Percentiles rank a stretch among this genome's conserved stretches.
Conservation (phyloP, 2,329 filamentous ascomycete genomes). For the Fusarium heterosporum region DNA sequence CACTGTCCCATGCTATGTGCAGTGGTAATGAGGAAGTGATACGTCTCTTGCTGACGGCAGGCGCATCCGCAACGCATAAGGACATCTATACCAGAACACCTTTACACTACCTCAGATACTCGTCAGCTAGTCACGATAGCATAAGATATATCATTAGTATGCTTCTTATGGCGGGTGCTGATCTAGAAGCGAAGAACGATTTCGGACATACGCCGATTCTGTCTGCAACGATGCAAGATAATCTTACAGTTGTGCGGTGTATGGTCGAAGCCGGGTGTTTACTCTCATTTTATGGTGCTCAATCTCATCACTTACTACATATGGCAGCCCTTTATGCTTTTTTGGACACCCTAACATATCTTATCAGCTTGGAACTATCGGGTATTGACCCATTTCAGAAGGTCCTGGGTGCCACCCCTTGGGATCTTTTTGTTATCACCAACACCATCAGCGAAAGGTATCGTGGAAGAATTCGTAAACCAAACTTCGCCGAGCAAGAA, state of each 20-base stretch:
- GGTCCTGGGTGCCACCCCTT: background rate
- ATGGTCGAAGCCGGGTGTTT: background rate
- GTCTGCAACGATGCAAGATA: fast-evolving
- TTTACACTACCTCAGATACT: background rate
- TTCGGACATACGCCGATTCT: fast-evolving
- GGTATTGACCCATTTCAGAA: background rate
- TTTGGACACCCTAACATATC: background rate
- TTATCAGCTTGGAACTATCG: background rate
- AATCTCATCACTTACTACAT: background rate
- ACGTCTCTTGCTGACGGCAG: constrained; percentile 1
- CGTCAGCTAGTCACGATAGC: fast-evolving
- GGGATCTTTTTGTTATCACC: background rate
- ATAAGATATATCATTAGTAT: background rate
- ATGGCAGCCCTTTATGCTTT: fast-evolving
- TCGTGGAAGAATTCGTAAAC: fast-evolving
- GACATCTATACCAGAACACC: fast-evolving
- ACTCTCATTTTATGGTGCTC: fast-evolving
- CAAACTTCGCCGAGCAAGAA: background rate
- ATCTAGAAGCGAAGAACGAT: background rate
- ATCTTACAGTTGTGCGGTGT: background rate
- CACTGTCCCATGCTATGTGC: fast-evolving
- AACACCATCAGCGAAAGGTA: fast-evolving
- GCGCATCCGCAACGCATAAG: constrained; percentile 9
- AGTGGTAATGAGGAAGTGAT: background rate
- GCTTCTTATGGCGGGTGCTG: background rate